Evolutionary conservation across 768 basidiomycete genomes (phyloP).

Genomic region (Lyophyllum atratum): DNA sequence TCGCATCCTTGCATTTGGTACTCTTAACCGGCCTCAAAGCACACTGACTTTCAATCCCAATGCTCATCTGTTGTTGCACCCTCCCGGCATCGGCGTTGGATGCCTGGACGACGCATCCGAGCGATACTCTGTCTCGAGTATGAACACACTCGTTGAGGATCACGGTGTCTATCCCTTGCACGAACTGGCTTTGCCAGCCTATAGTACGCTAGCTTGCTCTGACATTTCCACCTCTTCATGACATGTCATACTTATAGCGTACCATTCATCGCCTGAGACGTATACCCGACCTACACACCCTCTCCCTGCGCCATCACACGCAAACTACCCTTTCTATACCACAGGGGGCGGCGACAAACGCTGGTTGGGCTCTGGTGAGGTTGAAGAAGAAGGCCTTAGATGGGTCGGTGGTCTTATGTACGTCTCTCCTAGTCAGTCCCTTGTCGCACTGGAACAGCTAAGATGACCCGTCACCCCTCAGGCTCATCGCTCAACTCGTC

Average conservation of each 20-base stretch:
- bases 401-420: constrained; percentile 77
- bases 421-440: not conserved
- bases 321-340: constrained; percentile 74
- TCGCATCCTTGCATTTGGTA: constrained; percentile 72
- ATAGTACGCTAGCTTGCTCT: constrained; percentile 25
- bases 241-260: constrained; percentile 27
- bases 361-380: constrained; percentile 53
- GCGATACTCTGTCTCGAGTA: constrained; percentile 12
- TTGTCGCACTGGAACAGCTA: not conserved
- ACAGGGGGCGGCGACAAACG: constrained; percentile 68
- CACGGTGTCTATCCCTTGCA: constrained; percentile 47
- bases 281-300: constrained; percentile 56
- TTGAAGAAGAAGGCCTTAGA: constrained; percentile 59
- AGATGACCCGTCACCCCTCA: constrained; percentile 24
- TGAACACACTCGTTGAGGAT: constrained; percentile 33
- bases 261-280: constrained; percentile 28
- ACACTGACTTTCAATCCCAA: constrained; percentile 62
- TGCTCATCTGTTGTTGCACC: constrained; percentile 69
- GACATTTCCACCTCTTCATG: constrained; percentile 1
- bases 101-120: constrained; percentile 7
- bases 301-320: constrained; percentile 53
- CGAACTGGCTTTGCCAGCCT: constrained; percentile 26
- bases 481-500: constrained; percentile 64
- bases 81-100: constrained; percentile 55
- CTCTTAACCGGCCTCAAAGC: constrained; percentile 57